Percentiles rank a stretch among this genome's conserved stretches.
phyloP scores from a whole-genome alignment of 2,329 filamentous ascomycete genomes.

The Sporothrix humicola region DNA sequence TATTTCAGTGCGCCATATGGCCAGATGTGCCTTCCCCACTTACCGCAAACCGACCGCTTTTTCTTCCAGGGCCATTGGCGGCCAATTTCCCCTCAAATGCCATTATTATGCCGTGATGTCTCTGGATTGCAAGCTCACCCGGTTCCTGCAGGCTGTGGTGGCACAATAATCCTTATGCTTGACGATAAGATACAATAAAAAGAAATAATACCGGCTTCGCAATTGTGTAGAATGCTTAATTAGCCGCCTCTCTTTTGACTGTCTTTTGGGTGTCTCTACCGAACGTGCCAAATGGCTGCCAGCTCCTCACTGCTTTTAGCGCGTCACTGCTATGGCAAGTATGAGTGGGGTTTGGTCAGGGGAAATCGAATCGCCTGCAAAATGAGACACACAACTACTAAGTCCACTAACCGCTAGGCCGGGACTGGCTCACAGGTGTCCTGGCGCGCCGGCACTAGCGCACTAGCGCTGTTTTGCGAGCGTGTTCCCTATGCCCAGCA shows the following conservation, averaged over 20 bases:
- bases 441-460: constrained; percentile 18
- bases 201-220: too few relatives aligned
- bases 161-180: background rate
- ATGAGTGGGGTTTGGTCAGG: constrained; percentile 3
- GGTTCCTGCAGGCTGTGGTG: constrained; percentile 26
- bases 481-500: background rate
- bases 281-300: background rate
- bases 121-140: background rate
- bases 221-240: background rate
- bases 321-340: constrained; percentile 4
- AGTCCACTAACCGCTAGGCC: background rate
- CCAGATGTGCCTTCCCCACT: background rate
- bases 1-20: background rate
- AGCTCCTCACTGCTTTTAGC: background rate
- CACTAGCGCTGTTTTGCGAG: constrained; percentile 19
- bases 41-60: background rate
- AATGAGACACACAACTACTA: background rate
- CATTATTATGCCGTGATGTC: background rate
- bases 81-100: constrained; percentile 13
- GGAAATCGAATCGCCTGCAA: background rate
- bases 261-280: background rate
- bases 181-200: too few relatives aligned
- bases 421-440: background rate
- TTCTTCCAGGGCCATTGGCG: background rate
- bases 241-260: background rate